phyloP scores from a whole-genome alignment of 73 alveolate species.

The Paramecium sonneborni region DNA sequence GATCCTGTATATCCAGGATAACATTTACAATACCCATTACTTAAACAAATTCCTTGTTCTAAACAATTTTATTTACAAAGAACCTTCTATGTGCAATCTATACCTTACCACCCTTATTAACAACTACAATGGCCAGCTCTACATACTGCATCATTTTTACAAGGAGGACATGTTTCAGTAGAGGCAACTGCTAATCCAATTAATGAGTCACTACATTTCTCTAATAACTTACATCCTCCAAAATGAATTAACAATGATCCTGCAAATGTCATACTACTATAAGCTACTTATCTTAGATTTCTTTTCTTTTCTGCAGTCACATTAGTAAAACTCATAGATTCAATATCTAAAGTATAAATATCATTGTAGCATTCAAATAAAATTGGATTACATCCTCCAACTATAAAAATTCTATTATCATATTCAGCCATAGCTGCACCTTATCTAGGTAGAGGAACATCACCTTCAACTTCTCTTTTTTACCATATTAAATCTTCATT shows the following conservation, averaged over 20 bases:
- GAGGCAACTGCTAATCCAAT: constrained; percentile 24
- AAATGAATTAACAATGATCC: constrained; percentile 36
- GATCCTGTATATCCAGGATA: constrained; percentile 66
- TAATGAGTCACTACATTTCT: constrained; percentile 36
- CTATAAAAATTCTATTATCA: constrained; percentile 54
- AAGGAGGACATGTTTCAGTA: constrained; percentile 54
- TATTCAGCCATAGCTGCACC: constrained; percentile 60
- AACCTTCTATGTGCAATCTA: constrained; percentile 44
- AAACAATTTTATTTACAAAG: constrained; percentile 54
- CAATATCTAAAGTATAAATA: constrained; percentile 16
- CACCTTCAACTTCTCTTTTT: constrained; percentile 36
- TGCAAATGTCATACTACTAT: constrained; percentile 27
- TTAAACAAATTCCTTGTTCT: constrained; percentile 55
- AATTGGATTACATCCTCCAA: constrained; percentile 64
- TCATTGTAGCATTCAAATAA: constrained; percentile 58
- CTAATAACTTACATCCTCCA: constrained; percentile 64
- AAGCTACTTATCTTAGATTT: constrained; percentile 46
- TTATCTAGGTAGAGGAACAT: constrained; percentile 52
- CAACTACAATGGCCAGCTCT: constrained; percentile 61
- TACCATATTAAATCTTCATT: constrained; percentile 64
- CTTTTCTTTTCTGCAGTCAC: background rate
- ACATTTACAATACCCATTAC: constrained; percentile 65
- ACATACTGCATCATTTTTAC: constrained; percentile 53
- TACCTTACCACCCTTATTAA: constrained; percentile 52
- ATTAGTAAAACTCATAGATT: background rate